phyloP scores from a whole-genome alignment of 441 rosid species.

The Euphorbia celastroides region DNA sequence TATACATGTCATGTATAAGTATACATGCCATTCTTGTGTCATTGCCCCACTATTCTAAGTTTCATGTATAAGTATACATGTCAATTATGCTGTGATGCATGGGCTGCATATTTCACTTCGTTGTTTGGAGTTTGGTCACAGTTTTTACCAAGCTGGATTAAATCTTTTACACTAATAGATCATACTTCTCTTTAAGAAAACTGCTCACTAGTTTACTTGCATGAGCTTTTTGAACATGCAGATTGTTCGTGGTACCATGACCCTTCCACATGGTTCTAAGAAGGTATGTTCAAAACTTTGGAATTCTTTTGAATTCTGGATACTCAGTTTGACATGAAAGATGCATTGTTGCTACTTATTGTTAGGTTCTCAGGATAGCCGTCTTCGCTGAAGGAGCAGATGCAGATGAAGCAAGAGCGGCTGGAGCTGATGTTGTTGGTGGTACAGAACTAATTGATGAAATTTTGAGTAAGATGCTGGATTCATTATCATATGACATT shows the following conservation, averaged over 20 bases:
- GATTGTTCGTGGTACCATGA: constrained; percentile 91
- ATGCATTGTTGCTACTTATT: constrained; percentile 14
- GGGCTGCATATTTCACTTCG: neutral
- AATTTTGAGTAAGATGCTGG: constrained; percentile 50
- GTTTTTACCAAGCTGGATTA: neutral
- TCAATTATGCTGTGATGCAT: neutral
- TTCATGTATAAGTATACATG: neutral
- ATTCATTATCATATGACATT: constrained; percentile 6
- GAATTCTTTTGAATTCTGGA: neutral
- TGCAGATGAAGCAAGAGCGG: constrained; percentile 96
- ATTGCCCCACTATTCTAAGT: no score
- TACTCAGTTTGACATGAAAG: neutral
- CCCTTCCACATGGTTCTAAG: constrained; percentile 76
- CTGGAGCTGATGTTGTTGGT: constrained; percentile 97
- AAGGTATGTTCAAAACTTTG: constrained; percentile 45
- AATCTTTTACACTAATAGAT: neutral
- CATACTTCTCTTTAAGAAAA: neutral
- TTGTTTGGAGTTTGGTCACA: neutral
- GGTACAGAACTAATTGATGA: constrained; percentile 82
- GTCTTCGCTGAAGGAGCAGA: constrained; percentile 91
- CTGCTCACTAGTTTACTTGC: neutral
- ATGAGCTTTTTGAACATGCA: constrained; percentile 30
- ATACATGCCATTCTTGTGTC: neutral
- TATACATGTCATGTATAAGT: no score
- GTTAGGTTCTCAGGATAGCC: constrained; percentile 81